Evolutionary conservation across 1,139 yeast genomes (phyloP).

Genomic region (Zhuliangozyma parablackwelliae): DNA sequence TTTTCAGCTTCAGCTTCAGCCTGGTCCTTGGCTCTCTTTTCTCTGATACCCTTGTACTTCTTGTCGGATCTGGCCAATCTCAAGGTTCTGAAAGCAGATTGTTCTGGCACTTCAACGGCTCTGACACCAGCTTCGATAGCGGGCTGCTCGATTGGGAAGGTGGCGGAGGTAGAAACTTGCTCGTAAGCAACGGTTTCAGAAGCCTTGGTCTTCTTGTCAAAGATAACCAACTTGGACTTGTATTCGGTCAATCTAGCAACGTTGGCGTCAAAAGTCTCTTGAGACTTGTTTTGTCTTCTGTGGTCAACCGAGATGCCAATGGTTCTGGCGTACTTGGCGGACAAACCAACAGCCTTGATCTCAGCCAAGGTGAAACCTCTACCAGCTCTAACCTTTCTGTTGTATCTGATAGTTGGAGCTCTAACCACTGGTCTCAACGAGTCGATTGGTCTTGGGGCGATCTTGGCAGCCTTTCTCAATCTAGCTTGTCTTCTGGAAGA

Average conservation of each 20-base stretch:
- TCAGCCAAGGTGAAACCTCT: slow-evolving; percentile 99
- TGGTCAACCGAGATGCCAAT: slow-evolving; percentile 98
- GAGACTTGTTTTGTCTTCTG: slow-evolving; percentile 99
- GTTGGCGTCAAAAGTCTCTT: slow-evolving; percentile 91
- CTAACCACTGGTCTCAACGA: slow-evolving; percentile 95
- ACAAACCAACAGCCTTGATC: slow-evolving; percentile 95
- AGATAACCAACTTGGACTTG: slow-evolving; percentile 91
- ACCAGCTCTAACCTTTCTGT: slow-evolving; percentile 99
- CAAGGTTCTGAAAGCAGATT: slow-evolving; percentile 92
- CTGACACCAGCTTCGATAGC: slow-evolving; percentile 73
- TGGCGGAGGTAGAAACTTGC: slow-evolving; percentile 74
- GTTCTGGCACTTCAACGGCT: slow-evolving; percentile 82
- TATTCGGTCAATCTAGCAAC: slow-evolving; percentile 96
- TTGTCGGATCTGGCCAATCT: slow-evolving; percentile 93
- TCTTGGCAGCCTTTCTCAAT: slow-evolving; percentile 88
- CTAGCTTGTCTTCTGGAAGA: slow-evolving; percentile 94
- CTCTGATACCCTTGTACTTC: slow-evolving; percentile 93
- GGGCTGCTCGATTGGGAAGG: slow-evolving; percentile 90
- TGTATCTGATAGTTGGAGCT: slow-evolving; percentile 97
- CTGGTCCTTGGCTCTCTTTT: slow-evolving; percentile 92
- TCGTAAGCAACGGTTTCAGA: slow-evolving; percentile 66
- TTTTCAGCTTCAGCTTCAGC: slow-evolving; percentile 99
- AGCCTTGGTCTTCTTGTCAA: slow-evolving; percentile 81
- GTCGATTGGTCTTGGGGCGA: slow-evolving; percentile 98
- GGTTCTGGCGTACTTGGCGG: slow-evolving; percentile 96